Evolutionary conservation across 768 basidiomycete species (phyloP).

Genomic region (Boletus rex-veris): DNA sequence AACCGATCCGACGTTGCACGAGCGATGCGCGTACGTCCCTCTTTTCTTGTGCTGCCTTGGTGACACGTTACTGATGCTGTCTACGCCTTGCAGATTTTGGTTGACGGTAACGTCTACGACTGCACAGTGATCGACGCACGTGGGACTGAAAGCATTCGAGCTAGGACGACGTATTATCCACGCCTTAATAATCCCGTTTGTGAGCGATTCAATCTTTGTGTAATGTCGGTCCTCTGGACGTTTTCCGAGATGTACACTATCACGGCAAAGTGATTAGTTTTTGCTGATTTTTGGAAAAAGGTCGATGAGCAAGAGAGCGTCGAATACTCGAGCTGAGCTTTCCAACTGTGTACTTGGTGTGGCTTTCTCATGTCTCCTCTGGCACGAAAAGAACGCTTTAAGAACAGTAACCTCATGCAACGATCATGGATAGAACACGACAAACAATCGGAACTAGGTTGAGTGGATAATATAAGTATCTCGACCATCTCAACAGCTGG

Average conservation of each 20-base stretch:
- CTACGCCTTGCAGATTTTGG: slow-evolving; percentile 12
- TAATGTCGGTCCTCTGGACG: background rate
- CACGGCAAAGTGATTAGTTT: no score
- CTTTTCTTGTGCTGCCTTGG: background rate
- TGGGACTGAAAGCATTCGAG: background rate
- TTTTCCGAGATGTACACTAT: background rate
- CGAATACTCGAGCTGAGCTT: no score
- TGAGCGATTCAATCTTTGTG: background rate
- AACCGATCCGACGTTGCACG: background rate
- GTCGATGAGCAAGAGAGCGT: no score
- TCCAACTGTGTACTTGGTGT: no score
- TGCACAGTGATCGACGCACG: slow-evolving; percentile 1
- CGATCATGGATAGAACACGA: no score
- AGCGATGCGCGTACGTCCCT: slow-evolving; percentile 15
- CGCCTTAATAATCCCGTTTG: background rate
- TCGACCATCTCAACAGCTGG: no score
- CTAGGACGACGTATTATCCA: background rate
- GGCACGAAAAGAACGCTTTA: no score
- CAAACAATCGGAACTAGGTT: no score
- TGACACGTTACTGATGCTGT: background rate
- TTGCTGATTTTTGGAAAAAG: no score
- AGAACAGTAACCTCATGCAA: no score
- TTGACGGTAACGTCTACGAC: slow-evolving; percentile 4
- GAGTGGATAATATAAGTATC: no score
- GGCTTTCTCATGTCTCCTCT: no score